phyloP scores from a whole-genome alignment of 805 yeast genomes.

The Zygosaccharomyces pseudorouxii region DNA sequence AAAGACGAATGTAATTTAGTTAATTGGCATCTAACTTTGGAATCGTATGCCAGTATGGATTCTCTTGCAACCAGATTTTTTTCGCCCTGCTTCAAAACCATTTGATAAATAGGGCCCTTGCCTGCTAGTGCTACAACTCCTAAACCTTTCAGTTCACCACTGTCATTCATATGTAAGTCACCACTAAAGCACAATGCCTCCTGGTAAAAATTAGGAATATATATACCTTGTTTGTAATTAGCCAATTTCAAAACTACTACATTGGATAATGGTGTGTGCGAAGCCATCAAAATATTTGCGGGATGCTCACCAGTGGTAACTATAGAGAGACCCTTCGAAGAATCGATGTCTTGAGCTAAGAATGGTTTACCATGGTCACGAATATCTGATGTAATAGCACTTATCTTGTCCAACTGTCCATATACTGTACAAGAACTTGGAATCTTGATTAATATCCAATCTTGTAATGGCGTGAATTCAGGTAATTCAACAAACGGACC shows the following conservation, averaged over 20 bases:
- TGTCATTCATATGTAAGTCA: conserved; percentile 14
- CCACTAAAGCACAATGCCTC: conserved; percentile 27
- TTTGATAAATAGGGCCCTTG: conserved; percentile 28
- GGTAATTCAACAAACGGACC: conserved; percentile 33
- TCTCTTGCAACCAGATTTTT: conserved; percentile 22
- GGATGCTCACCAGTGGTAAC: conserved; percentile 23
- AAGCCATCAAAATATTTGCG: conserved; percentile 28
- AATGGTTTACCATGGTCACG: conserved; percentile 9
- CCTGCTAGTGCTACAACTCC: conserved; percentile 34
- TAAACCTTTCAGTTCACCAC: conserved; percentile 22
- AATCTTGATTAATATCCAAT: conserved; percentile 20
- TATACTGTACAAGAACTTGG: conserved; percentile 23
- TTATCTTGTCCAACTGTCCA: conserved; percentile 20
- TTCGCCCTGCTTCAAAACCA: conserved; percentile 24
- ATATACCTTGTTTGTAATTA: conserved; percentile 21
- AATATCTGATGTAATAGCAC: conserved; percentile 16
- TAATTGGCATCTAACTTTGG: conserved; percentile 10
- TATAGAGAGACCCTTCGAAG: conserved; percentile 12
- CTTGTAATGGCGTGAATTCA: conserved; percentile 20
- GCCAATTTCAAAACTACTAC: conserved; percentile 24
- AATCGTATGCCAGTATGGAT: conserved; percentile 20
- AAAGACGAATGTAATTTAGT: conserved; percentile 6
- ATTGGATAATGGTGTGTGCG: conserved; percentile 27
- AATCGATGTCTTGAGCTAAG: conserved; percentile 12
- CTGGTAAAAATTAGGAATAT: conserved; percentile 20